Conservation (phyloP, 2,329 filamentous ascomycete species). For the Leptographium flavum region DNA sequence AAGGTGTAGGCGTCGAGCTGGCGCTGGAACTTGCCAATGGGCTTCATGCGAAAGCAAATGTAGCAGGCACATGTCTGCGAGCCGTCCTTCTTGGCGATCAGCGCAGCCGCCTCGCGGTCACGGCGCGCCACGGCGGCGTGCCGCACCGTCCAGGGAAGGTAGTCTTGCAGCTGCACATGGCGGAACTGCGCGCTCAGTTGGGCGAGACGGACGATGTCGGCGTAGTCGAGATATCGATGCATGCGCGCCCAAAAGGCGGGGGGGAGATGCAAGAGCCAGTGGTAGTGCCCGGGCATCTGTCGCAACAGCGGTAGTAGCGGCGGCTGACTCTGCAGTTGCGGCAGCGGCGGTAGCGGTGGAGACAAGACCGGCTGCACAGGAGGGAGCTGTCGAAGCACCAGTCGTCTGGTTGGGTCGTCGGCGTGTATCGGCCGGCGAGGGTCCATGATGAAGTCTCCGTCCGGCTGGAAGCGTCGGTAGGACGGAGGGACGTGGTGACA, state of each 20-base stretch:
- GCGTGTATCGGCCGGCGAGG: background rate
- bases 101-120: background rate
- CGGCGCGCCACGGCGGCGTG: conserved; percentile 2
- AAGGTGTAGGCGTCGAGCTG: background rate
- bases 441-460: background rate
- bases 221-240: conserved; percentile 9
- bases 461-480: no score
- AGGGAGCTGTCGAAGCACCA: background rate
- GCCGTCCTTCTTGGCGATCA: background rate
- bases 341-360: background rate
- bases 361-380: background rate
- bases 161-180: conserved; percentile 4
- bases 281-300: background rate
- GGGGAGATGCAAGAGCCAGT: conserved; percentile 10
- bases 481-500: no score
- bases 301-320: background rate
- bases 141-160: conserved; percentile 7
- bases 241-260: conserved; percentile 10
- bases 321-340: no score
- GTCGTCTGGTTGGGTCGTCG: background rate
- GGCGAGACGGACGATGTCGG: conserved; percentile 8
- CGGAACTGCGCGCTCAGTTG: conserved; percentile 7
- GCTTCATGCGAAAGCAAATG: conserved; percentile 12
- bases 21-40: conserved; percentile 5
- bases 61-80: conserved; percentile 9